phyloP scores from a whole-genome alignment of 208 protist genomes.

The Kentomonas sorsogonicus region DNA sequence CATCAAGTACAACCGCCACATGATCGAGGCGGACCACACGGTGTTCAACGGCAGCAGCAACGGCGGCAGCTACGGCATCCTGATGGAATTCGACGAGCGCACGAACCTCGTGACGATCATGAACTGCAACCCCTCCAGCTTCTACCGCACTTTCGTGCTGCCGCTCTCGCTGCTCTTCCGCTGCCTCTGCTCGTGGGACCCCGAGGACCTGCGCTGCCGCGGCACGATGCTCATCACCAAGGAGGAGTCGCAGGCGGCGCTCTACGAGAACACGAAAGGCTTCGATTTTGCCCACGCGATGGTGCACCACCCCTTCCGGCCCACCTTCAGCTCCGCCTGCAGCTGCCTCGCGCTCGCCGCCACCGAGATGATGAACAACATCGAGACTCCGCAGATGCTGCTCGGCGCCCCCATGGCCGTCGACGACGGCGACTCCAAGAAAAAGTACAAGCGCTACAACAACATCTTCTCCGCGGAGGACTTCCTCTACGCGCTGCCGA shows the following conservation, averaged over 20 bases:
- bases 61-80: constrained; percentile 73
- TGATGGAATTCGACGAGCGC: constrained; percentile 62
- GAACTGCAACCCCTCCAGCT: constrained; percentile 56
- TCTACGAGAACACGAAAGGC: constrained; percentile 67
- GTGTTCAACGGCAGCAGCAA: constrained; percentile 76
- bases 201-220: constrained; percentile 43
- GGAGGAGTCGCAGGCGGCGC: constrained; percentile 33
- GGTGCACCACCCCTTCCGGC: constrained; percentile 87
- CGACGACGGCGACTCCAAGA: constrained; percentile 35
- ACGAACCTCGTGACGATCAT: constrained; percentile 60
- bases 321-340: constrained; percentile 70
- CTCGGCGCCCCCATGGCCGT: constrained; percentile 32
- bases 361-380: constrained; percentile 80
- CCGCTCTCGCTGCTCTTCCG: constrained; percentile 58
- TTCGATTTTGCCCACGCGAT: constrained; percentile 80
- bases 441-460: constrained; percentile 68
- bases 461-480: constrained; percentile 86
- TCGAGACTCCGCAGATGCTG: constrained; percentile 33
- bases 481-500: constrained; percentile 67
- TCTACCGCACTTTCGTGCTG: constrained; percentile 66
- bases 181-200: constrained; percentile 51
- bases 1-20: constrained; percentile 63
- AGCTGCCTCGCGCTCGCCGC: constrained; percentile 78
- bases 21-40: constrained; percentile 35
- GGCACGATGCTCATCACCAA: constrained; percentile 64